Evolutionary conservation across 228 moss, liverwort and hornwort genomes (phyloP).

Genomic region (Sphagnum magellanicum): DNA sequence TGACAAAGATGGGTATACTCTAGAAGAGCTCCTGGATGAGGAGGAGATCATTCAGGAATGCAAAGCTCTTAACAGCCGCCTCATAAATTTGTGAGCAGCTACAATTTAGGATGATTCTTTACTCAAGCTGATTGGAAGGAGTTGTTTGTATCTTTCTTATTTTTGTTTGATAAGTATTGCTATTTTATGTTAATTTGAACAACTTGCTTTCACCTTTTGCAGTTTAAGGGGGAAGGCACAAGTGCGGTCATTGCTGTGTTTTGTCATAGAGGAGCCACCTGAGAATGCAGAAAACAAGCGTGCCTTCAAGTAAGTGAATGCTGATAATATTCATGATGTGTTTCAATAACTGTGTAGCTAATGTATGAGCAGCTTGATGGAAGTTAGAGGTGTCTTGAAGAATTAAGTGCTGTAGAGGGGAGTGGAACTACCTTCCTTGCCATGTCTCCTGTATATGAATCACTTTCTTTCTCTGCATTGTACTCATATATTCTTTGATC

Average conservation of each 20-base stretch:
- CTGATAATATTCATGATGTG: no score
- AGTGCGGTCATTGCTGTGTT: slow-evolving; percentile 84
- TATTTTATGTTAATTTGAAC: neutral
- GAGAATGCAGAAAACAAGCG: slow-evolving; percentile 92
- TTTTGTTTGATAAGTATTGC: neutral
- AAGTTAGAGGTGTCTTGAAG: no score
- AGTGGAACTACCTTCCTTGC: neutral
- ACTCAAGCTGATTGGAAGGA: no score
- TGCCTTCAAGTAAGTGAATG: slow-evolving; percentile 76
- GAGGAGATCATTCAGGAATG: slow-evolving; percentile 99
- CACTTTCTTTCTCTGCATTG: no score
- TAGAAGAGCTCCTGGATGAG: slow-evolving; percentile 99
- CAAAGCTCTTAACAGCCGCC: slow-evolving; percentile 90
- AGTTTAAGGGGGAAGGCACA: slow-evolving; percentile 82
- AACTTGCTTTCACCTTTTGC: neutral
- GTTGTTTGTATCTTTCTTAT: no score
- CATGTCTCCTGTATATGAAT: no score
- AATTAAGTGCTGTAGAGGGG: neutral
- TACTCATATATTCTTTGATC: neutral
- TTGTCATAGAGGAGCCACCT: slow-evolving; percentile 95
- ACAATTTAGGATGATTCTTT: neutral
- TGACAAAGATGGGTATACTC: slow-evolving; percentile 89
- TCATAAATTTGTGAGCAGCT: slow-evolving; percentile 80
- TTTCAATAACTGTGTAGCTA: no score
- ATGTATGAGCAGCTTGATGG: no score